Base-by-base conservation (phyloP, 2,329 filamentous ascomycete genomes). In the Botryotinia calthae region DNA sequence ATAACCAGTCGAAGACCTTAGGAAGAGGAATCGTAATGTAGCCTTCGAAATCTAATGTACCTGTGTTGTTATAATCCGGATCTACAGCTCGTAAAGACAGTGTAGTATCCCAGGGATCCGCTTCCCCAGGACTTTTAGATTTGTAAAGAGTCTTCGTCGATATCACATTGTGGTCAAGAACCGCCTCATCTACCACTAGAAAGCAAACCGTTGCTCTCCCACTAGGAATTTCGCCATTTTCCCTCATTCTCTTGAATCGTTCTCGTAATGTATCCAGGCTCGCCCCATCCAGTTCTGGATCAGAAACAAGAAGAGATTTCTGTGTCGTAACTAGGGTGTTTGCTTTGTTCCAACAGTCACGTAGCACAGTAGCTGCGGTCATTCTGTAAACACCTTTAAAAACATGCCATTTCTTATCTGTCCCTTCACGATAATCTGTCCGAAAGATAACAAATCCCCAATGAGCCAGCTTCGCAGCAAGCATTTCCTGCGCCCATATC, bases 1-100 rank as follows among this genome's bases (percentile, higher is more conserved):
- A 71, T 4, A 70, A n/a, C 71, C 71, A 73, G 46, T 71, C 72
- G 59, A 71, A 71, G 5, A 73, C 67, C 8, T 70, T 73, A 25
- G 68, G 67, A 61, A 73, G 72, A 25, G 67, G 61, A 42, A 73
- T 71, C 31, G 28, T 62, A 22, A 73, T 66, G 8, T 71, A 48
- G 34, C 66, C 72, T 48, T 34, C 42, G 34, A 42, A 72, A 4
- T 64, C 42, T 10, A 64, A 67, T 5, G 51, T 31, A 68, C 70
- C 46, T 46, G 31, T 25, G 2, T 48, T 46, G 34, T 65, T 67
- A 16, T 71, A 46, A 31, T 65, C 61, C 0, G 61, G 70, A 71
- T 71, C 46, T 12, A 65, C 34, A n/a, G 46, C 70, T 46, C 46
- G n/a, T 20, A 71, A 0, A 40, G 28, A 46, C 2, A 65, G 42